Percentiles rank a stretch among this genome's conserved stretches.
phyloP scores from a whole-genome alignment of 2,329 filamentous ascomycete species.

The Daldinia eschscholtzii region DNA sequence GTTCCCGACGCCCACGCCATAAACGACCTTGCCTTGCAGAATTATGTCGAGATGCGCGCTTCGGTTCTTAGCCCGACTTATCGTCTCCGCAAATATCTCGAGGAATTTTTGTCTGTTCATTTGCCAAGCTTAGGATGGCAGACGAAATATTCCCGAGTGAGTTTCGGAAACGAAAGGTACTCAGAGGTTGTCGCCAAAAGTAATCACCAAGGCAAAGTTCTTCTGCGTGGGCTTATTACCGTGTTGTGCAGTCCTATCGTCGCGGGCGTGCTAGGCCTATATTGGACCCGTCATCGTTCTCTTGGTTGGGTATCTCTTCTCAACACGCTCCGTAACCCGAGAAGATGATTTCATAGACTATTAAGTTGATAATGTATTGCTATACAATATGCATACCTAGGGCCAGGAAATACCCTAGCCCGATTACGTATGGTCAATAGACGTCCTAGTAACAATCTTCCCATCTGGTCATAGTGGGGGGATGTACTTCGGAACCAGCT shows the following conservation, averaged over 20 bases:
- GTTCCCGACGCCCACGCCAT: conserved; percentile 87
- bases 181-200: conserved; percentile 81
- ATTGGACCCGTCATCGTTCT: conserved; percentile 31
- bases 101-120: conserved; percentile 84
- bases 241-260: conserved; percentile 49
- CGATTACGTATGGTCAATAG: neutral
- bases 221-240: conserved; percentile 62
- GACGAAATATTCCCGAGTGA: conserved; percentile 92
- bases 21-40: conserved; percentile 89
- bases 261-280: conserved; percentile 42
- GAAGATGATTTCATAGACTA: conserved; percentile 20
- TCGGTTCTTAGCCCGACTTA: conserved; percentile 85
- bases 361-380: neutral
- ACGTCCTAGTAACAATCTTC: neutral
- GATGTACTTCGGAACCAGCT: neutral
- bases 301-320: conserved; percentile 18
- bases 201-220: conserved; percentile 73
- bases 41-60: conserved; percentile 93
- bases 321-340: conserved; percentile 30
- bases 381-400: neutral
- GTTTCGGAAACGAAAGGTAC: conserved; percentile 93
- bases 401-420: neutral
- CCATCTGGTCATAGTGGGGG: neutral
- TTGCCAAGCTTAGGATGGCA: conserved; percentile 85
- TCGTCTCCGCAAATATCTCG: conserved; percentile 83